Evolutionary conservation across 208 protist genomes (phyloP).

Genomic region (Leptomonas pyrrhocoris): DNA sequence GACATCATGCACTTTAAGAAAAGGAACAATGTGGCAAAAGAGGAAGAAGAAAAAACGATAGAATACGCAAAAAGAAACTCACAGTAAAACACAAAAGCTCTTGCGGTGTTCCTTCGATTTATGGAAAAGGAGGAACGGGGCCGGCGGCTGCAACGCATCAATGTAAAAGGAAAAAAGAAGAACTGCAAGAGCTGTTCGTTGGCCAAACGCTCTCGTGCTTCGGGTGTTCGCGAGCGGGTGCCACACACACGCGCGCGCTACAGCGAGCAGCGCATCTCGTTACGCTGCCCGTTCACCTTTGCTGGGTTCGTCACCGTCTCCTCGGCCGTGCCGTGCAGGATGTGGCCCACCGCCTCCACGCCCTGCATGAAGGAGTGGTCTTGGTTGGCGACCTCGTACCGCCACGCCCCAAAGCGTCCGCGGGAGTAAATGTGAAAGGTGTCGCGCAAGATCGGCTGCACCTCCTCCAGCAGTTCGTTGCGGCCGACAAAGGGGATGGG

Average conservation of each 20-base stretch:
- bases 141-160: too few relatives aligned
- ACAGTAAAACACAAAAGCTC: too few relatives aligned
- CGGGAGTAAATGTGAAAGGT: conserved; percentile 57
- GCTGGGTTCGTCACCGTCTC: conserved; percentile 37
- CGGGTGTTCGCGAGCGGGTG: too few relatives aligned
- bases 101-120: too few relatives aligned
- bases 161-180: background rate
- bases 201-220: too few relatives aligned
- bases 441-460: conserved; percentile 38
- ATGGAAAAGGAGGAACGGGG: too few relatives aligned
- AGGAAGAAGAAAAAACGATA: too few relatives aligned
- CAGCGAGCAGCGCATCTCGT: conserved; percentile 36
- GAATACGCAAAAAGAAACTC: too few relatives aligned
- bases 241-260: background rate
- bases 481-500: conserved; percentile 68
- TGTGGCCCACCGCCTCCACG: conserved; percentile 55
- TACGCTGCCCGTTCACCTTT: conserved; percentile 45
- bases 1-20: too few relatives aligned
- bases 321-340: conserved; percentile 22
- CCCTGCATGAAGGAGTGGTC: conserved; percentile 75
- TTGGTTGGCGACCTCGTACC: conserved; percentile 81
- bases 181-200: too few relatives aligned
- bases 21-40: too few relatives aligned
- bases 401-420: conserved; percentile 71
- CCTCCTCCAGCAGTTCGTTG: conserved; percentile 54